These are phyloP conservation scores for Rhododendron simsii DNA, from an alignment of 148 eudicot genomes.

Conservation along the genomic window DNA sequence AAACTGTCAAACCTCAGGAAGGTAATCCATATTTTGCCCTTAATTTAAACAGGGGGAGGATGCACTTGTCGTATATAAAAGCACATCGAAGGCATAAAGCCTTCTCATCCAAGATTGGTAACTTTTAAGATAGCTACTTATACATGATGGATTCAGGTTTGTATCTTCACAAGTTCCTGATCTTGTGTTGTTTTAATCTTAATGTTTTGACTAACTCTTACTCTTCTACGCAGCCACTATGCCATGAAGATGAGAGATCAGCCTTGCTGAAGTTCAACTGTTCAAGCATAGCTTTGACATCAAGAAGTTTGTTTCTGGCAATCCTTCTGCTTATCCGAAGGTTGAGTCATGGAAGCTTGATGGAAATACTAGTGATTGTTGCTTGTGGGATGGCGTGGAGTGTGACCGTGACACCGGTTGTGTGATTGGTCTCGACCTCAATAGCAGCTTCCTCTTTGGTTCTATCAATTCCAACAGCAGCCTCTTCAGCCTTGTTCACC, in stretches of 20 bases:
- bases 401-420: constrained; percentile 12
- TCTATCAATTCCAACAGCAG: constrained; percentile 7
- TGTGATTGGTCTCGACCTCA: constrained; percentile 40
- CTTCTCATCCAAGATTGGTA: background rate
- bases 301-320: background rate
- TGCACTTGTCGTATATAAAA: too few species aligned
- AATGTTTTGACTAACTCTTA: background rate
- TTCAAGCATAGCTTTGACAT: constrained; percentile 4
- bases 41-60: too few species aligned
- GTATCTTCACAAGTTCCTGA: background rate
- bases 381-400: constrained; percentile 18
- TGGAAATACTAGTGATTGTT: constrained; percentile 12
- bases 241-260: constrained; percentile 13
- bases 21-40: too few species aligned
- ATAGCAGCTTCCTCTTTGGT: constrained; percentile 32
- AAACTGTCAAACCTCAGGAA: too few species aligned
- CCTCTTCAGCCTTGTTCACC: constrained; percentile 25
- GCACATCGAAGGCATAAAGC: too few species aligned
- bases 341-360: background rate
- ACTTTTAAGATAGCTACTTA: background rate
- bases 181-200: background rate
- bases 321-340: background rate
- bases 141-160: background rate
- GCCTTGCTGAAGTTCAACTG: constrained; percentile 13
- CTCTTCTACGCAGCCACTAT: background rate